phyloP scores from a whole-genome alignment of 768 basidiomycete species.

The Lactarius sp. region DNA sequence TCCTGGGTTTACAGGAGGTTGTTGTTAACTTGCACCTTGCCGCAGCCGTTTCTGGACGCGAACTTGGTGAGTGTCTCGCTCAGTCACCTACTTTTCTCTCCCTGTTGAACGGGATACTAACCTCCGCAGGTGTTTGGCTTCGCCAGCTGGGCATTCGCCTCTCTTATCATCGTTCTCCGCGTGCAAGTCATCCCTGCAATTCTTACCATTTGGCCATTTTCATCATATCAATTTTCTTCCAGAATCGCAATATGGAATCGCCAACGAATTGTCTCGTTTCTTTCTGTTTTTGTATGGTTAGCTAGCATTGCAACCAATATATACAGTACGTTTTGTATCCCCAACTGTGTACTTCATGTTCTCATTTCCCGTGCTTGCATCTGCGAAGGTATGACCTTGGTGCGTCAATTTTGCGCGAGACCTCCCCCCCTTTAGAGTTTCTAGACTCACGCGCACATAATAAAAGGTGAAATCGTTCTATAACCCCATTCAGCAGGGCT shows the following conservation, averaged over 20 bases:
- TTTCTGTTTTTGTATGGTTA: background rate
- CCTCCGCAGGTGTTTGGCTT: background rate
- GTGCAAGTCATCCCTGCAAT: background rate
- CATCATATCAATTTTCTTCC: background rate
- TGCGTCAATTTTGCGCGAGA: background rate
- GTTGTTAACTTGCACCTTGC: background rate
- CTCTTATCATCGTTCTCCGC: constrained; percentile 4
- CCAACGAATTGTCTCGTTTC: background rate
- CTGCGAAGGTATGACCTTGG: constrained; percentile 1
- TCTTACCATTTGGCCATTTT: background rate
- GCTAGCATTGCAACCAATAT: background rate
- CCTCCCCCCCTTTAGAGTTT: background rate
- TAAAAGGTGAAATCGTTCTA: background rate
- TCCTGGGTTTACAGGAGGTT: background rate
- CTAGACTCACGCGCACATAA: background rate
- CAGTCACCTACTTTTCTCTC: background rate
- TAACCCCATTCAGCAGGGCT: background rate
- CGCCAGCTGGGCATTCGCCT: background rate
- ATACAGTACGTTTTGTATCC: background rate
- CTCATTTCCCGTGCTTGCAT: background rate
- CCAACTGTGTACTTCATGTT: background rate
- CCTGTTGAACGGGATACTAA: background rate
- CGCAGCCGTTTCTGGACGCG: background rate
- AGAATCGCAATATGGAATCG: constrained; percentile 7
- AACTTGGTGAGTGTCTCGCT: background rate